Evolutionary conservation across 2,329 filamentous ascomycete genomes (phyloP), one percentile per base, ranked within the genome.

Genomic region (Sclerotinia subarctica): DNA sequence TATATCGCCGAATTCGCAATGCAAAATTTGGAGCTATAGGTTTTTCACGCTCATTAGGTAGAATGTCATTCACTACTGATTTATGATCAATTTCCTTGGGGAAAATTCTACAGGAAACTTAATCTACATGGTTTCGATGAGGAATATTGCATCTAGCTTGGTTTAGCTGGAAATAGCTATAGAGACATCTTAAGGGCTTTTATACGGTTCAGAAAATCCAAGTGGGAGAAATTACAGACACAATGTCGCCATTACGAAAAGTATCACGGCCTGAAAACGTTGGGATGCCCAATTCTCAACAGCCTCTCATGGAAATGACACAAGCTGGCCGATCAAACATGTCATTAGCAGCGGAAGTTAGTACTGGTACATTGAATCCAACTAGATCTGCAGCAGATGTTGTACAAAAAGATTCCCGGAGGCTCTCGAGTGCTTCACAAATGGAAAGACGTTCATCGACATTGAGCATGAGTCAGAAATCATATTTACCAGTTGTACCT

Each of bases 401-500:
- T 46, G 54, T 66, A 11, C 54, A 44, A 19, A 62, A 51, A 0
- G 65, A 64, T 47, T 38, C 65, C 26, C 64, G 53, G 52, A 66
- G 57, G 32, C 56, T 52, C 13, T 49, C 70, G 35, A 72, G 56
- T 32, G 38, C 65, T 15, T 67, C 69, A 15, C 53, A 60, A 49
- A 24, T 67, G 8, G 66, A 64, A 13, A 63, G 56, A 52, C 66
- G 52, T 13, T n/a, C 54, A 38, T 71, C 71, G 4, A 51, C 52
- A 5, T 24, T 58, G 26, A 68, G 69, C 35, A 59, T 71, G 32
- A 71, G 60, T 13, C 69, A 68, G 53, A 70, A 54, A 49, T 65
- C 68, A 26, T 76, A 78, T 66, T 69, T 71, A 17, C 75, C 77
- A 1, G 69, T 60, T 24, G 58, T 76, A 17, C 73, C 77, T 5